These are phyloP conservation scores for Botryotinia convoluta DNA, from an alignment of 2,329 filamentous ascomycete genomes.

Conservation along the genomic window DNA sequence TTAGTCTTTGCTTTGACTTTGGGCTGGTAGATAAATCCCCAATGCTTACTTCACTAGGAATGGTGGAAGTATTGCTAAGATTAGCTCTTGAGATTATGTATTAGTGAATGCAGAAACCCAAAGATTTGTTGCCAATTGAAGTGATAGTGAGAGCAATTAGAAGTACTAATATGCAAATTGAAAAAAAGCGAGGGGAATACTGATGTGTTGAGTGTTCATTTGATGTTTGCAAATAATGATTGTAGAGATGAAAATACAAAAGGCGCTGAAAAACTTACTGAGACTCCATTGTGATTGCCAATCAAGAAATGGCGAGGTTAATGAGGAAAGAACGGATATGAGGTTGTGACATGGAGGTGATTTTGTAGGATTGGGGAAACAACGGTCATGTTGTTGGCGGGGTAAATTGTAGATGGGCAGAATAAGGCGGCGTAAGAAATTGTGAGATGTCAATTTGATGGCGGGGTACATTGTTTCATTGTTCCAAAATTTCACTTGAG, in stretches of 20 bases:
- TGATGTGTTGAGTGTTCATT: not conserved
- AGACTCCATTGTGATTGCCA: not conserved
- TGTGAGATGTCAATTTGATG: not conserved
- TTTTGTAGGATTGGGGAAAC: not conserved
- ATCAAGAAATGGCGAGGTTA: not conserved
- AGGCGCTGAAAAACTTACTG: not conserved
- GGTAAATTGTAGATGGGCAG: not conserved
- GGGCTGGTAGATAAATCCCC: not conserved
- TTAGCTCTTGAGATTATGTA: not conserved
- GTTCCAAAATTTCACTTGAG: not conserved
- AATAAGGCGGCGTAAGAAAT: conserved; percentile 6
- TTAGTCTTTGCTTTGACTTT: not conserved
- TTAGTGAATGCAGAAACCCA: not conserved
- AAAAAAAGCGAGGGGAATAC: not conserved
- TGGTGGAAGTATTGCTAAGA: not conserved
- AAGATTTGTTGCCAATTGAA: not conserved
- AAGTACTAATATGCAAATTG: not conserved
- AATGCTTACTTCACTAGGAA: not conserved
- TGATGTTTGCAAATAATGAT: not conserved
- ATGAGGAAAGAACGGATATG: not conserved
- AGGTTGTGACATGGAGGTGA: not conserved
- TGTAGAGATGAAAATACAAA: not conserved
- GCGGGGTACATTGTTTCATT: not conserved
- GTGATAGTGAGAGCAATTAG: not conserved
- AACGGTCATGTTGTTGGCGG: not conserved